Evolutionary conservation across 148 eudicot genomes (phyloP), one percentile per base, ranked within the genome.

Genomic region (Bassia scoparia): DNA sequence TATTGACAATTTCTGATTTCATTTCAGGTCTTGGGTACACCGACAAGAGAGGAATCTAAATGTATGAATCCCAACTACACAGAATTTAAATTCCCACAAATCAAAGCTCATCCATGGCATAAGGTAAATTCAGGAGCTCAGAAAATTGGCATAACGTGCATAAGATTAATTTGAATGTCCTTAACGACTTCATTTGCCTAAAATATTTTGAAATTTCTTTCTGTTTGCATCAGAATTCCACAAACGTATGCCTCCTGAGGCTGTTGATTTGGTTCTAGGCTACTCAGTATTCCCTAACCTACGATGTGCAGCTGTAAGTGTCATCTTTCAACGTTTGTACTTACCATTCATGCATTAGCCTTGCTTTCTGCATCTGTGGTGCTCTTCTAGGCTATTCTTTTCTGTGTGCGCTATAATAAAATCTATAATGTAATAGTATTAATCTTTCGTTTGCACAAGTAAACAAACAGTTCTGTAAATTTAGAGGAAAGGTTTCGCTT

Each of bases 21-120:
- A 34, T 27, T 21, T 60, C 70, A 94, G 97, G 90, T 94, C 55
- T 79, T 94, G 82, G 98, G 98, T 43, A 91, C 98, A 55, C 98
- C 98, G 59, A 94, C 98, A 43, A 88, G 98, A 72, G 98, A 94
- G 80, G 98, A 94, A 80, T 88, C 91, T 43, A 91, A 91, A 77
- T 94, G 98, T 79, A 94, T 94, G 97, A 91, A 94, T 74, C 98
- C 97, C 63, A 91, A 94, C 78, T 94, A 94, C 81, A 94, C 97
- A 0, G 98, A 94, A 81, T 91, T 89, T 61, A 94, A 91, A 72
- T 94, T 94, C 58, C 98, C 98, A 23, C 98, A 94, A 71, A 94
- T 94, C 23, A 94, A 94, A 82, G 91, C 97, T 68, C 98, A 94
- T 78, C 98, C 98, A 30, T 94, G 98, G 97, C 97, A 91, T 82